phyloP scores from a whole-genome alignment of 1,139 yeast genomes.

The Nakaseomyces uthaithaninus region DNA sequence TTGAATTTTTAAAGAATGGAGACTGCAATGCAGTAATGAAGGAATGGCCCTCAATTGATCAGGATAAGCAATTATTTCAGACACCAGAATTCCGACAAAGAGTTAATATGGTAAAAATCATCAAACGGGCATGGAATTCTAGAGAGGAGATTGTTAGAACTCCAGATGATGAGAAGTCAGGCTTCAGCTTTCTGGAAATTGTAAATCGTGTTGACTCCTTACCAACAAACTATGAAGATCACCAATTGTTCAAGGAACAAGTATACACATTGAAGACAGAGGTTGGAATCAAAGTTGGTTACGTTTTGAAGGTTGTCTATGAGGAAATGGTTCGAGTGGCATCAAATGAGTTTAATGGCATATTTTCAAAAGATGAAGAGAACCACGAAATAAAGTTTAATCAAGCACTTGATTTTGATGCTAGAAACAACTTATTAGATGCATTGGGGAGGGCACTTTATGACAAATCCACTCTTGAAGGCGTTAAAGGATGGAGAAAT shows the following conservation, averaged over 20 bases:
- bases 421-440: slow-evolving; percentile 23
- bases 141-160: slow-evolving; percentile 23
- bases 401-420: slow-evolving; percentile 14
- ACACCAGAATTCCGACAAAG: no score
- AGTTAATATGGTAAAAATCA: slow-evolving; percentile 25
- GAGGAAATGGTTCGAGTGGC: slow-evolving; percentile 19
- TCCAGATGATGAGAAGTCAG: slow-evolving; percentile 16
- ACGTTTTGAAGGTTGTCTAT: slow-evolving; percentile 21
- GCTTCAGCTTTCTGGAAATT: slow-evolving; percentile 23
- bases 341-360: slow-evolving; percentile 9
- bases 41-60: no score
- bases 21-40: no score
- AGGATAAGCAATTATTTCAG: no score
- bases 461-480: slow-evolving; percentile 19
- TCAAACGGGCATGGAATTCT: slow-evolving; percentile 9
- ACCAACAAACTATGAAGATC: slow-evolving; percentile 19
- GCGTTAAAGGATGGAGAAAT: slow-evolving; percentile 72
- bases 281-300: slow-evolving; percentile 23
- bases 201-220: slow-evolving; percentile 27
- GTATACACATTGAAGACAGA: slow-evolving; percentile 24
- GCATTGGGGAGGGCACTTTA: slow-evolving; percentile 16
- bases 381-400: slow-evolving; percentile 15
- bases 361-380: slow-evolving; percentile 15
- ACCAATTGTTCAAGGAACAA: slow-evolving; percentile 18
- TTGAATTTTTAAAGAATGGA: no score